phyloP scores from a whole-genome alignment of 108 stramenopile species.

The Asterionellopsis glacialis region DNA sequence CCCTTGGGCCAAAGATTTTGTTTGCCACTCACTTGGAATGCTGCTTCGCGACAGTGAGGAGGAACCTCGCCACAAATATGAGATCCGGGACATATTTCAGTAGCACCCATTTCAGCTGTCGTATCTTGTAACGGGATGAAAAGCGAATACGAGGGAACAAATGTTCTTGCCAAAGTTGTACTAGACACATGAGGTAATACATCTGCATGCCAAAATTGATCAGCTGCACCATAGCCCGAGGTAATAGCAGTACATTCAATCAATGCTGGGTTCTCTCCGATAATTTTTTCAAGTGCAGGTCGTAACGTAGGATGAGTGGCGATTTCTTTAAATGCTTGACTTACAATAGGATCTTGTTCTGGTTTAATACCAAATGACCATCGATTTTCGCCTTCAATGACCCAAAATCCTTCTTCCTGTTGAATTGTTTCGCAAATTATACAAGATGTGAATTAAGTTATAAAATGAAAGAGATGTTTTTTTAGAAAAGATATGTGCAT shows the following conservation, averaged over 20 bases:
- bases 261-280: slow-evolving; percentile 52
- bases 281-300: slow-evolving; percentile 33
- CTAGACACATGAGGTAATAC: slow-evolving; percentile 30
- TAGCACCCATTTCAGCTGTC: slow-evolving; percentile 60
- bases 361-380: slow-evolving; percentile 42
- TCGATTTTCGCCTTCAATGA: slow-evolving; percentile 25
- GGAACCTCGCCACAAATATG: slow-evolving; percentile 31
- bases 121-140: slow-evolving; percentile 57
- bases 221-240: slow-evolving; percentile 37
- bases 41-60: not conserved
- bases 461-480: no score
- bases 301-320: slow-evolving; percentile 26
- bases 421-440: slow-evolving; percentile 52
- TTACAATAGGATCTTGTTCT: slow-evolving; percentile 29
- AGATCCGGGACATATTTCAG: slow-evolving; percentile 51
- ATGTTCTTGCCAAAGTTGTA: slow-evolving; percentile 30
- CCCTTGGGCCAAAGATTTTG: slow-evolving; percentile 14
- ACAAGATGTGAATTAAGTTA: no score
- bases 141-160: slow-evolving; percentile 44
- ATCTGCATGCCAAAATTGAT: slow-evolving; percentile 46
- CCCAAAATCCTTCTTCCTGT: slow-evolving; percentile 28
- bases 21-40: slow-evolving; percentile 9
- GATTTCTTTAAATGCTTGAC: slow-evolving; percentile 38
- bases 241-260: slow-evolving; percentile 66
- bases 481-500: no score